Conservation (phyloP, 1,284 basidiomycete species). For the Marasmius oreades region DNA sequence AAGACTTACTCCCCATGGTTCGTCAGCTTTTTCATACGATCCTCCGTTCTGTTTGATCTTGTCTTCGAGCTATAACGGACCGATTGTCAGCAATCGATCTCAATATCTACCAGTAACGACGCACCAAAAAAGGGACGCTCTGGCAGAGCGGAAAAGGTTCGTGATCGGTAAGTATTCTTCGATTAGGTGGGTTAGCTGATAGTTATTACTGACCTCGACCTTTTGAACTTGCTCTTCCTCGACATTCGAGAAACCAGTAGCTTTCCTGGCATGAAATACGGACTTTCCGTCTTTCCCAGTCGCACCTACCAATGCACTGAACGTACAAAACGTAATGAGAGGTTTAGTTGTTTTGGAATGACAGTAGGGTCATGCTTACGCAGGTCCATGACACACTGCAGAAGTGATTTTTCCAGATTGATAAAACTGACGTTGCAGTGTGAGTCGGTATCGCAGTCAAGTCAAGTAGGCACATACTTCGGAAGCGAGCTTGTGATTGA, state of each 20-base stretch:
- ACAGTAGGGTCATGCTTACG: conserved; percentile 30
- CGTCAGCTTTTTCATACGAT: conserved; percentile 52
- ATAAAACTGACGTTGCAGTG: conserved; percentile 46
- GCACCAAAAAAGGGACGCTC: conserved; percentile 2
- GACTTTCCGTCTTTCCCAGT: conserved; percentile 53
- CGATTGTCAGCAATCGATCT: not conserved
- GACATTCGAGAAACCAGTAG: conserved; percentile 69
- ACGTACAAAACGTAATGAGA: not conserved
- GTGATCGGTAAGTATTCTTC: no score
- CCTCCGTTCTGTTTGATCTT: conserved; percentile 62
- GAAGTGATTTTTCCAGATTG: conserved; percentile 51
- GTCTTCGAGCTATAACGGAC: conserved; percentile 50
- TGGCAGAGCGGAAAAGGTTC: no score
- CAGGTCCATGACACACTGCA: conserved; percentile 78
- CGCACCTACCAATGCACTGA: conserved; percentile 50
- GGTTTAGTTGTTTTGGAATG: not conserved
- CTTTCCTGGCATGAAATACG: conserved; percentile 58
- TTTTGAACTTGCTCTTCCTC: conserved; percentile 57
- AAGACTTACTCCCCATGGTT: conserved; percentile 52
- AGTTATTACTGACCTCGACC: conserved; percentile 26
- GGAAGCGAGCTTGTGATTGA: conserved; percentile 56
- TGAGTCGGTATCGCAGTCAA: not conserved
- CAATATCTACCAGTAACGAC: conserved; percentile 45
- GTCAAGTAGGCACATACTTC: conserved; percentile 36
- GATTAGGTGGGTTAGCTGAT: no score